Evolutionary conservation across 2,329 filamentous ascomycete genomes (phyloP), one percentile per base, ranked within the genome.

Genomic region (Cercospora canescens): DNA sequence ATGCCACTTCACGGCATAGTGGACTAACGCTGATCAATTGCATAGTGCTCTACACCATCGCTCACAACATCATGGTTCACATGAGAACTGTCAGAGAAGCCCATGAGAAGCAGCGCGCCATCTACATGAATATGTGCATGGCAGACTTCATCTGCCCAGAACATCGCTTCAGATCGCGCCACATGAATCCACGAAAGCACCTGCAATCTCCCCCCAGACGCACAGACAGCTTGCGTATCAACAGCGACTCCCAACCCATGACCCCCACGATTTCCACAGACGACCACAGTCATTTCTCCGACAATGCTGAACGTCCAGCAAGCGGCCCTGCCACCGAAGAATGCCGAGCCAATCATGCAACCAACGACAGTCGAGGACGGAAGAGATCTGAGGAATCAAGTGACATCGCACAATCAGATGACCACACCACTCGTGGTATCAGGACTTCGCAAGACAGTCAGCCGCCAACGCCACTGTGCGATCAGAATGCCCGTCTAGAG

Each of bases 51-150:
- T 35, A 60, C 30, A 72, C 64, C 2, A 78, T 87, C 4, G 87
- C 88, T 67, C 82, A 85, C 39, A 81, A 82, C 35, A 73, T 78
- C 12, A 76, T 78, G 67, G 61, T 67, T 11, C 76, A 79, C 57
- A 68, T 78, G 61, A 74, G 75, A 45, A 76, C 75, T 28, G 65
- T 75, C 35, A 76, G 74, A 60, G 77, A 79, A 24, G 75, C 73
- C 8, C 73, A 74, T 41, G 77, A 79, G 34, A 70, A 76, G 35
- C 57, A 65, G 34, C 65, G 71, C 11, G 71, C 71, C 6, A 70
- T 71, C 39, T 60, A 69, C 45, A 71, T 73, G 70, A 72, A 72
- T 41, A 69, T 71, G 65, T 72, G 69, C 58, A 69, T 74, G 60
- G 72, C 72, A 6, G 68, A 70, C 16, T 72, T 74, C 55, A 68